Percentiles rank a stretch among this genome's conserved stretches.
phyloP scores from a whole-genome alignment of 129 eudicot species.

The Flaveria bidentis region DNA sequence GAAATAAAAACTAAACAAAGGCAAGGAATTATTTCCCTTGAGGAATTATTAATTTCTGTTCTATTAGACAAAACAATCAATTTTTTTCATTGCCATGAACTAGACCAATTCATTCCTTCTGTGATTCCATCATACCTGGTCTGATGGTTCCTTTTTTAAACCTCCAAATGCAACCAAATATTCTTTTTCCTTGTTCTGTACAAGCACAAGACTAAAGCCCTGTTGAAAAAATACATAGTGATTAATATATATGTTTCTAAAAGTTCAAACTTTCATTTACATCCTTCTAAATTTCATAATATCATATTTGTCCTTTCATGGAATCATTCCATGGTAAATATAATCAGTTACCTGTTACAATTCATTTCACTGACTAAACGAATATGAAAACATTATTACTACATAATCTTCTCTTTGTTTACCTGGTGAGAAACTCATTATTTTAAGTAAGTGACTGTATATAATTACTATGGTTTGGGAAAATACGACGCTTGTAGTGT shows the following conservation, averaged over 20 bases:
- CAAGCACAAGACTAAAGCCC: constrained; percentile 94
- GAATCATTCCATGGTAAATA: not conserved
- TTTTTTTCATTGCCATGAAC: no score
- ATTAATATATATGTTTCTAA: not conserved
- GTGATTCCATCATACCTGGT: constrained; percentile 51
- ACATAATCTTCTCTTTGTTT: no score
- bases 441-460: no score
- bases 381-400: no score
- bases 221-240: constrained; percentile 25
- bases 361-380: not conserved
- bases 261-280: not conserved
- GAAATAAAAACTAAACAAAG: no score
- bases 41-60: no score
- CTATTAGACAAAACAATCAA: no score
- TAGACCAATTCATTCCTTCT: no score
- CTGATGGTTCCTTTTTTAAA: constrained; percentile 81
- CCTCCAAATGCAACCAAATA: constrained; percentile 95
- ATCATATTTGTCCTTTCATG: not conserved
- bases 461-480: no score
- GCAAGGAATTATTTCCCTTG: no score
- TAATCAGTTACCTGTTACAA: not conserved
- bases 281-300: not conserved
- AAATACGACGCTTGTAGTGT: no score
- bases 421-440: no score
- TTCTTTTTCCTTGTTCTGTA: constrained; percentile 77